A percentile compares a stretch with the other conserved stretches of the same genome.
Evolutionary conservation across 179 eudicot genomes (phyloP).

Genomic region (Amaranthus tricolor): DNA sequence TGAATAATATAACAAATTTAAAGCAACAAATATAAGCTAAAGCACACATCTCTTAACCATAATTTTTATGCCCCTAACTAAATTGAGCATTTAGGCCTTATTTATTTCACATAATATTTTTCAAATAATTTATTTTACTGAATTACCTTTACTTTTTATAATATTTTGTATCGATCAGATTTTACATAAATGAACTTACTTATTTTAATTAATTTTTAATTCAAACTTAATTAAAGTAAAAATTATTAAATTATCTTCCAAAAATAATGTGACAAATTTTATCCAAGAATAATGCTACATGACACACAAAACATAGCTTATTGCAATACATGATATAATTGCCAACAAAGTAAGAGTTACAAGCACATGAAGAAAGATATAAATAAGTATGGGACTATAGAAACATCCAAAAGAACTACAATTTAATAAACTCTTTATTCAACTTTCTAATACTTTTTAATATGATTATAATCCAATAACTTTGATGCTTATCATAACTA

Average conservation of each 20-base stretch:
- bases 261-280: slow-evolving; percentile 7
- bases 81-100: too few species aligned
- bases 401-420: slow-evolving; percentile 28
- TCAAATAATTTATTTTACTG: too few species aligned
- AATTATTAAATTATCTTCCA: not conserved
- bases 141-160: too few species aligned
- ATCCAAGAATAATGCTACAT: slow-evolving; percentile 13
- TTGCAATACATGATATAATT: slow-evolving; percentile 11
- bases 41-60: too few species aligned
- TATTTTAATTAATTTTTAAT: not conserved
- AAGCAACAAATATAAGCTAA: too few species aligned
- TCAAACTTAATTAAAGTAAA: too few species aligned
- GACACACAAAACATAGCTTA: slow-evolving; percentile 23
- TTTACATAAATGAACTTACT: not conserved
- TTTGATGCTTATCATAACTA: slow-evolving; percentile 11
- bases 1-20: too few species aligned
- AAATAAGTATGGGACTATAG: slow-evolving; percentile 24
- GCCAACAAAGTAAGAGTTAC: slow-evolving; percentile 14
- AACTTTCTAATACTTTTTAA: slow-evolving; percentile 1
- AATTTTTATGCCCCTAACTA: too few species aligned
- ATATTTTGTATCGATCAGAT: not conserved
- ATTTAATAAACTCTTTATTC: slow-evolving; percentile 17
- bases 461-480: slow-evolving; percentile 7
- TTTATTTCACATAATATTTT: too few species aligned
- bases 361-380: slow-evolving; percentile 21